A percentile compares a stretch with the other conserved stretches of the same genome.
Conservation (phyloP, 306 rosid genomes). For the Adenanthera pavonina region DNA sequence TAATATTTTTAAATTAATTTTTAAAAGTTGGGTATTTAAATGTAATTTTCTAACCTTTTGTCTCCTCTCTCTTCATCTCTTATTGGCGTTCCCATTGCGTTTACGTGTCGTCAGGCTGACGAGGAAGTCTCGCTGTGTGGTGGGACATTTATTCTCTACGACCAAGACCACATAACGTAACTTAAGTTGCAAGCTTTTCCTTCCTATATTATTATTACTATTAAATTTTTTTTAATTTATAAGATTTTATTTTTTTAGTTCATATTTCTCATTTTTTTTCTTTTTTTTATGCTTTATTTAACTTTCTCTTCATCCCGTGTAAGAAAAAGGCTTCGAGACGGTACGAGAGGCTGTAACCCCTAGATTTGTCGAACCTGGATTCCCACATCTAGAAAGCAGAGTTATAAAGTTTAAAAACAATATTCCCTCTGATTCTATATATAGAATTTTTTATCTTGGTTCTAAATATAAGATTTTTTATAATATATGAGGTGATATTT, state of each 20-base stretch:
- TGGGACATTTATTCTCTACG: conserved; percentile 35
- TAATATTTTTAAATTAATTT: background rate
- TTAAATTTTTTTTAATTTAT: background rate
- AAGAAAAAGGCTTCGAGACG: background rate
- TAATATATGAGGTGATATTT: too few relatives aligned
- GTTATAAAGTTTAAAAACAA: background rate
- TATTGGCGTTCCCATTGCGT: conserved; percentile 78
- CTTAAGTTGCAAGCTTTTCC: conserved; percentile 23
- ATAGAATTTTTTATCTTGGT: too few relatives aligned
- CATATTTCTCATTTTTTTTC: background rate
- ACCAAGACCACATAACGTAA: conserved; percentile 15
- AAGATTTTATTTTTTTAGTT: background rate
- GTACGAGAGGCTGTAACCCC: conserved; percentile 14
- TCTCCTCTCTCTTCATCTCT: conserved; percentile 11
- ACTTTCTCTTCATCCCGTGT: conserved; percentile 16
- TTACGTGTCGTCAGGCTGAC: conserved; percentile 74
- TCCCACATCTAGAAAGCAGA: background rate
- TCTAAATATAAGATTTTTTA: too few relatives aligned
- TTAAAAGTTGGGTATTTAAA: background rate
- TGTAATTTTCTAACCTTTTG: background rate
- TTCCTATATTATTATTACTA: background rate
- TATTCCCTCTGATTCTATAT: too few relatives aligned
- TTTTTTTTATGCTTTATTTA: background rate
- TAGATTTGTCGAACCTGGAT: conserved; percentile 7
- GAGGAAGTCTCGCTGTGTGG: conserved; percentile 36